Percentiles rank a stretch among this genome's conserved stretches.
Evolutionary conservation across 345 rosid genomes (phyloP).

Genomic region (Angophora floribunda): DNA sequence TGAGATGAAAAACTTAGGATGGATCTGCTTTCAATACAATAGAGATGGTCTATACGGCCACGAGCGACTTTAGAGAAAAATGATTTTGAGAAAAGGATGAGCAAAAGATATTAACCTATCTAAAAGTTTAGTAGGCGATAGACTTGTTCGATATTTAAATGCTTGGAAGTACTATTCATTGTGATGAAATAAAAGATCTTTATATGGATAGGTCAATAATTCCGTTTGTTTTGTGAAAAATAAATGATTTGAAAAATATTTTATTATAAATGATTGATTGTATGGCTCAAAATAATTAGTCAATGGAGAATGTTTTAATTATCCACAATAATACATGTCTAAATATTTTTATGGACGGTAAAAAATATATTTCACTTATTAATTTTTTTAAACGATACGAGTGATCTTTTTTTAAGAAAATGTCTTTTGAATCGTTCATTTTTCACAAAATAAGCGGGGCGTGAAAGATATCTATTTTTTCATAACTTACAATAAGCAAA

Average conservation of each 20-base stretch:
- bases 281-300: too few species aligned
- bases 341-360: too few species aligned
- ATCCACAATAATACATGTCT: neutral
- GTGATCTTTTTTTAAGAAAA: neutral
- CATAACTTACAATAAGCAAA: neutral
- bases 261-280: neutral
- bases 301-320: too few species aligned
- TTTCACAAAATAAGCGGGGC: accelerated
- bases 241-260: too few species aligned
- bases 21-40: neutral
- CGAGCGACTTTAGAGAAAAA: neutral
- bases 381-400: too few species aligned
- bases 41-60: neutral
- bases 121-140: neutral
- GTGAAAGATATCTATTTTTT: neutral
- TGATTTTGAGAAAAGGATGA: neutral
- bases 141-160: neutral
- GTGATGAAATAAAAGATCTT: neutral
- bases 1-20: neutral
- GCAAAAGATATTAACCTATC: neutral
- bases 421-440: too few species aligned
- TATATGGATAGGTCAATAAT: too few species aligned
- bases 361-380: too few species aligned
- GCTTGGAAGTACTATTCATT: neutral
- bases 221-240: too few species aligned